Evolutionary conservation across 129 eudicot genomes (phyloP), one percentile per base, ranked within the genome.

Genomic region (Flaveria linearis): DNA sequence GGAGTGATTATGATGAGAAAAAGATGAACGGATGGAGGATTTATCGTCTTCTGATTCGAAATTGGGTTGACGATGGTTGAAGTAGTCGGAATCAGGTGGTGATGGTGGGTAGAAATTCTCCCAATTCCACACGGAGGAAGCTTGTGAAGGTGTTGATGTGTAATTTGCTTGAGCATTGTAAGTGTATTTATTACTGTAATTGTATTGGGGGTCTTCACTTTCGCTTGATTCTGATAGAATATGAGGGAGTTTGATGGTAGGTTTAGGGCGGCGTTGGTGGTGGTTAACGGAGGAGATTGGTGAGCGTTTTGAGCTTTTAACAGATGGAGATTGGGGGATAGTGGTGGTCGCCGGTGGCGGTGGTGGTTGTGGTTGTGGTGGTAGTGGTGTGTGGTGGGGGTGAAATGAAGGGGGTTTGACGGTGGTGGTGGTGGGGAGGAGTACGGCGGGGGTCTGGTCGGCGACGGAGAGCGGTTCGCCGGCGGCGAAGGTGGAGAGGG

Each of bases 111-210:
- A 91, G 82, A 94, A 91, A 53, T 87, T 86, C 13, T 94, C 99
- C 97, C 99, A 94, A 26, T 94, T 87, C 96, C 99, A 94, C 1
- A 89, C 96, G 4, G 97, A 91, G 2, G 99, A 94, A 67, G 93
- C 82, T 72, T 94, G 93, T 1, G 97, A 91, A 0, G 99, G 96
- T 0, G 97, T 91, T 0, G 70, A 47, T 3, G 88, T 79, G 33
- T 87, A 94, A 10, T 79, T 89, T 11, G 93, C 76, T 43, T 80
- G 80, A 1, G 92, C 91, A 23, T 83, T 80, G 83, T 87, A 91
- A 0, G 89, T 85, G 68, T 66, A 86, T n/a, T 65, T 73, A 18
- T 41, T 41, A 41, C 49, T 8, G 23, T 49, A 47, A 17, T 43
- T 9, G 17, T 49, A 70, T 36, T 36, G 41, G 25, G 76, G 72